phyloP scores from a whole-genome alignment of 2,329 filamentous ascomycete genomes.

The Trichoderma sp. region DNA sequence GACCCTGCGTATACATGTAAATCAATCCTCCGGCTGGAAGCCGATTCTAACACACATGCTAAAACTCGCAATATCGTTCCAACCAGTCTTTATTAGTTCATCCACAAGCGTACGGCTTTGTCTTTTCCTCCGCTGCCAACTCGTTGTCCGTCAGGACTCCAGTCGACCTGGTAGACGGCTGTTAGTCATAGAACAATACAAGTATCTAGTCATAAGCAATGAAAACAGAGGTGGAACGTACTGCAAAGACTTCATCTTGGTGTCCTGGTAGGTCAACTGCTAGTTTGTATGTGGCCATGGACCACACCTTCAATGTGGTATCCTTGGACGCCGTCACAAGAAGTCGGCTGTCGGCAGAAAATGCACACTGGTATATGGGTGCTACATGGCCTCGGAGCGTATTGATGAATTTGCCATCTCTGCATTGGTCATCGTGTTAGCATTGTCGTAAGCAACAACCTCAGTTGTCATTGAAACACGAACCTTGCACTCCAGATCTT shows the following conservation, averaged over 20 bases:
- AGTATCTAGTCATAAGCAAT: neutral
- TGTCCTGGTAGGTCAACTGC: conserved; percentile 83
- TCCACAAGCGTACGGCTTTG: conserved; percentile 73
- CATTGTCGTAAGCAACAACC: neutral
- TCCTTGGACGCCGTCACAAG: conserved; percentile 89
- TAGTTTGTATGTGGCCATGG: conserved; percentile 82
- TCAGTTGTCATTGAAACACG: conserved; percentile 27
- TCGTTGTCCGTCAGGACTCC: conserved; percentile 86
- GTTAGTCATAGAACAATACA: neutral
- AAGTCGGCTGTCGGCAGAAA: conserved; percentile 88
- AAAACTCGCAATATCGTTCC: neutral
- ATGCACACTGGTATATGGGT: conserved; percentile 89
- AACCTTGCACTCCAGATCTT: conserved; percentile 86
- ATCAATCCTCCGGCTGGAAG: conserved; percentile 2
- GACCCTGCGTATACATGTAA: conserved; percentile 17
- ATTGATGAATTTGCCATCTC: conserved; percentile 77
- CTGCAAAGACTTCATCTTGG: conserved; percentile 88
- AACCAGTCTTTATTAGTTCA: conserved; percentile 51
- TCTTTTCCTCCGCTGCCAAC: conserved; percentile 94
- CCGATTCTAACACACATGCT: conserved; percentile 16
- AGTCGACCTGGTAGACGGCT: conserved; percentile 64
- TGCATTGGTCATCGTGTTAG: conserved; percentile 36
- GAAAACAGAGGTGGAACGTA: conserved; percentile 9
- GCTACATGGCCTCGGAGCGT: conserved; percentile 87
- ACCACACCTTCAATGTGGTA: conserved; percentile 94